Evolutionary conservation across 2,329 filamentous ascomycete genomes (phyloP), one percentile per base, ranked within the genome.

Genomic region (Stenocarpella maydis): DNA sequence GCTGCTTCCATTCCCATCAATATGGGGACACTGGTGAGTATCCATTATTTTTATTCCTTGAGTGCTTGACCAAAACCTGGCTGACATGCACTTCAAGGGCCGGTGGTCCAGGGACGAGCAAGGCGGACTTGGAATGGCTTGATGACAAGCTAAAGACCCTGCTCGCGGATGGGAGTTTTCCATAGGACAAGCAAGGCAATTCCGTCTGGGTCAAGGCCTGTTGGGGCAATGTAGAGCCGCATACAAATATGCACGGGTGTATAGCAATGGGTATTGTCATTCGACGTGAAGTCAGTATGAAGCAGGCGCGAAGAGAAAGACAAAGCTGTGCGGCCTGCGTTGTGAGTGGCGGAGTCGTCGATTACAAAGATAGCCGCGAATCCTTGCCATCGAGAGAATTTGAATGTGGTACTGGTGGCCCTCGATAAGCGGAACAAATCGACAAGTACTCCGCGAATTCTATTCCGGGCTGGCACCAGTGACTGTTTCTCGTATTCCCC

Each of bases 101-200:
- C 19, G 87, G 86, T 15, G 90, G 90, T 8, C 91, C 91, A 24
- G 90, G 90, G 0, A 84, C 90, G 52, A 90, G 85, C 73, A 86
- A 84, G 67, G 87, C 90, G 41, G 91, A 93, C 76, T 84, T 90
- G 5, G 86, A 86, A 73, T 93, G 90, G 89, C 80, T 93, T 54
- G 88, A 92, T 75, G 81, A 86, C 41, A 85, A 86, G 72, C 75
- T 92, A 70, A 81, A 79, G 12, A 78, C 79, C 14, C 86, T 90
- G 67, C 69, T 77, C 14, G 47, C 72, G 24, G 52, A 71, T 14
- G 74, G 71, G 1, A 49, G 10, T 21, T 70, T 69, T 9, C 64
- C 68, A 0, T 71, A 53, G 41, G 19, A 17, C 3, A 34, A 2
- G 9, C 14, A 5, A 43, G 6, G 10, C 34, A 37, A 37, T 2